Evolutionary conservation across 2,329 filamentous ascomycete species (phyloP).

Genomic region (Aschersonia sp.): DNA sequence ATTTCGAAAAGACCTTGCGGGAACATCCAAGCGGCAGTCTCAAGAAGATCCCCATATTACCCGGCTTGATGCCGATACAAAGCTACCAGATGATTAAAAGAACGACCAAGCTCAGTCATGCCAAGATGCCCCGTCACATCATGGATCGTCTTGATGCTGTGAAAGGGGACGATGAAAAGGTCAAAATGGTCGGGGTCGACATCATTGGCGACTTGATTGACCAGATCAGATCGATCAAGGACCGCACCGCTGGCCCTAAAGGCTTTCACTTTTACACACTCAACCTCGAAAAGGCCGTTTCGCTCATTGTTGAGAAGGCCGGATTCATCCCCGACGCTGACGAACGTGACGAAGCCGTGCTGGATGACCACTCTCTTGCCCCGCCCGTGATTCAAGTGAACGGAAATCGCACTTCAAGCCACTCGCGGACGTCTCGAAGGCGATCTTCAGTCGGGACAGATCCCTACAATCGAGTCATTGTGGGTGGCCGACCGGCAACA

Average conservation of each 20-base stretch:
- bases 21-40: conserved; percentile 75
- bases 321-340: conserved; percentile 58
- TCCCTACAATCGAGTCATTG: conserved; percentile 76
- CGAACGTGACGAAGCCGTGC: conserved; percentile 35
- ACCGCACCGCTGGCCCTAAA: conserved; percentile 41
- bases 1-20: conserved; percentile 63
- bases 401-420: conserved; percentile 23
- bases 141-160: conserved; percentile 57
- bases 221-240: conserved; percentile 53
- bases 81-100: conserved; percentile 91
- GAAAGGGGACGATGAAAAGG: conserved; percentile 65
- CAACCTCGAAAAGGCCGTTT: conserved; percentile 90
- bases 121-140: conserved; percentile 58
- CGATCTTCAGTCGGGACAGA: conserved; percentile 72
- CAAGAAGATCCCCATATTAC: conserved; percentile 77
- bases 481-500: conserved; percentile 47
- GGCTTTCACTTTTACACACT: conserved; percentile 98
- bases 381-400: conserved; percentile 29
- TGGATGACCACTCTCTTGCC: conserved; percentile 23
- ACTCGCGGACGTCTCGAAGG: conserved; percentile 35
- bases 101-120: conserved; percentile 89
- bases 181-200: conserved; percentile 67
- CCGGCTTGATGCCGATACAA: conserved; percentile 94
- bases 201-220: conserved; percentile 76
- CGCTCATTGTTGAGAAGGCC: conserved; percentile 77